phyloP scores from a whole-genome alignment of 1,284 basidiomycete genomes.

The Apiotrichum laibachii region DNA sequence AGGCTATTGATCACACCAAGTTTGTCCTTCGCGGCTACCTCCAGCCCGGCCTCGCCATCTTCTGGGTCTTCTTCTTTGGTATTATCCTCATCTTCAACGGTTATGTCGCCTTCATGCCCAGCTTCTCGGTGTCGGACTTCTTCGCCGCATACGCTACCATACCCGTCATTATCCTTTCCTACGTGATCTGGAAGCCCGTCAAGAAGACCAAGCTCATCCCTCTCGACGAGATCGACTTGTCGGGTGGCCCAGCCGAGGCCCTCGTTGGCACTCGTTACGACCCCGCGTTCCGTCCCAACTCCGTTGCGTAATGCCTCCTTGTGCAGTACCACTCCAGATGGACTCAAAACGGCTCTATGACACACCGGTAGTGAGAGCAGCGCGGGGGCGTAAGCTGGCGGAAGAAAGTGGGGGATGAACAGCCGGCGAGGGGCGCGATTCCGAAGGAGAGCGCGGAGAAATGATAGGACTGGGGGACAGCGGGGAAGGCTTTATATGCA shows the following conservation, averaged over 20 bases:
- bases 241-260: conserved; percentile 10
- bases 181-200: conserved; percentile 16
- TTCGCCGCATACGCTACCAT: conserved; percentile 26
- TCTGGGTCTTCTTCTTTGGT: conserved; percentile 16
- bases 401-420: too few relatives aligned
- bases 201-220: conserved; percentile 25
- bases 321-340: too few relatives aligned
- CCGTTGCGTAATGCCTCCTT: too few relatives aligned
- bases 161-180: conserved; percentile 18
- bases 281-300: not conserved
- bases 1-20: conserved; percentile 57
- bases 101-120: conserved; percentile 10
- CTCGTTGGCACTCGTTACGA: conserved; percentile 18
- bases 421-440: too few relatives aligned
- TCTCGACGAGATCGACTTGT: conserved; percentile 72
- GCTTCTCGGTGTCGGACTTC: conserved; percentile 17
- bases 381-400: too few relatives aligned
- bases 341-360: too few relatives aligned
- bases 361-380: too few relatives aligned
- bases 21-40: conserved; percentile 63
- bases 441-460: too few relatives aligned
- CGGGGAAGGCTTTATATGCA: too few relatives aligned
- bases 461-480: too few relatives aligned
- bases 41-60: conserved; percentile 33
- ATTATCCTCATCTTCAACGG: conserved; percentile 22